Conservation (phyloP, 1,284 basidiomycete species). For the Austropuccinia psidii region DNA sequence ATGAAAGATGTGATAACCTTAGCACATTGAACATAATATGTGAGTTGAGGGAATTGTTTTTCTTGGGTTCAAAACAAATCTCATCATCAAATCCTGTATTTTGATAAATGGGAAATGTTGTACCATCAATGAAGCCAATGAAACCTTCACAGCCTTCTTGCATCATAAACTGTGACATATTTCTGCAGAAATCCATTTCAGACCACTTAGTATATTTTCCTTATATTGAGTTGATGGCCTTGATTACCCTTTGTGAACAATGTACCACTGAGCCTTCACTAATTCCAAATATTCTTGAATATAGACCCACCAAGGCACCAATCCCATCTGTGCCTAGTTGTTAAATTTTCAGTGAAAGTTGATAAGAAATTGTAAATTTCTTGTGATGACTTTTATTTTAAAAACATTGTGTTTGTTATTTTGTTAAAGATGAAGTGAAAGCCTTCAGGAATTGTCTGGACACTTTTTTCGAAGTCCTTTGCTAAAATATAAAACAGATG, state of each 20-base stretch:
- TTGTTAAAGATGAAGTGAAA: too few relatives aligned
- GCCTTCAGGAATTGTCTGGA: too few relatives aligned
- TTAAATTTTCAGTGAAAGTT: background rate
- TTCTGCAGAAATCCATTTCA: background rate
- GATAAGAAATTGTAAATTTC: background rate
- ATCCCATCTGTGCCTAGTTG: background rate
- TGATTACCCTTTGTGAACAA: background rate
- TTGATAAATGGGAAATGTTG: background rate
- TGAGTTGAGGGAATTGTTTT: background rate
- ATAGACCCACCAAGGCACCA: background rate
- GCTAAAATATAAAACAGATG: too few relatives aligned
- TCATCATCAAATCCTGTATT: background rate
- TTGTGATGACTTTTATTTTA: too few relatives aligned
- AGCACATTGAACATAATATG: background rate
- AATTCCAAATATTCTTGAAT: background rate
- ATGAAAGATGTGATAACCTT: background rate
- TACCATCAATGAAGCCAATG: background rate
- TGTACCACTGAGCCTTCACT: background rate
- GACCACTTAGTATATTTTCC: background rate
- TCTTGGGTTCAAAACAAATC: background rate
- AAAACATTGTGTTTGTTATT: too few relatives aligned
- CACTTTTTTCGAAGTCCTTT: too few relatives aligned
- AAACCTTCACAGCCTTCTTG: background rate
- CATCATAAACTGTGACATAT: background rate
- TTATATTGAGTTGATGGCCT: background rate